Percentiles rank a stretch among this genome's conserved stretches.
These are phyloP conservation scores for Xanthoconium purpureum DNA, from an alignment of 768 basidiomycete species.

Conservation along the genomic window DNA sequence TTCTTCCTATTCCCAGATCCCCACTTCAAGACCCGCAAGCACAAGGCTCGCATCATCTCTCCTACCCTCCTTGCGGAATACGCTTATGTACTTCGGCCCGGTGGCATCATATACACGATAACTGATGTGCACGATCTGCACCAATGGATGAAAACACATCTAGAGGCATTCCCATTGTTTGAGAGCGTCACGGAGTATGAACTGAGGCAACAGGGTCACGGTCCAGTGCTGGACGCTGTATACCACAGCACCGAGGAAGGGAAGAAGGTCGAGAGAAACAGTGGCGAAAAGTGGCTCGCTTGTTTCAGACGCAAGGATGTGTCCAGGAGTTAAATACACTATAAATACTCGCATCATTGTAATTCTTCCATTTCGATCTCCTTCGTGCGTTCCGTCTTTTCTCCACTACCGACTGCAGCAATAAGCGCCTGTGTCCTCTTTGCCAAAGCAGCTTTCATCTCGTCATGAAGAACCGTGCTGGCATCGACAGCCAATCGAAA, in stretches of 20 bases:
- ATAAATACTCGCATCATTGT: conserved; percentile 21
- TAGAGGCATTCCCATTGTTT: conserved; percentile 87
- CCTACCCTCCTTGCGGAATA: conserved; percentile 97
- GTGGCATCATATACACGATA: conserved; percentile 97
- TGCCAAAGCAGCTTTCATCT: conserved; percentile 77
- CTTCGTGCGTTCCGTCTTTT: conserved; percentile 32
- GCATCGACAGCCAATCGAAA: conserved; percentile 77
- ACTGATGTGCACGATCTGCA: conserved; percentile 95
- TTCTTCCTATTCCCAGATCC: conserved; percentile 99
- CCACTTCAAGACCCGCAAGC: conserved; percentile 96
- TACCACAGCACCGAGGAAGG: conserved; percentile 92
- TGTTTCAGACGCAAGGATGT: conserved; percentile 70
- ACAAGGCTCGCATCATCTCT: conserved; percentile 98
- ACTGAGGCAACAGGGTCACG: conserved; percentile 72
- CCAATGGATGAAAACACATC: conserved; percentile 91
- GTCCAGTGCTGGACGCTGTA: conserved; percentile 76
- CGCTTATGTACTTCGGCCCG: conserved; percentile 86
- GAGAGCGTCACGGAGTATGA: conserved; percentile 71
- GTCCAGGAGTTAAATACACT: conserved; percentile 8
- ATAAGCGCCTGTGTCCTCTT: conserved; percentile 61
- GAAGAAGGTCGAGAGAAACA: conserved; percentile 91
- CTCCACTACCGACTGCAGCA: conserved; percentile 53
- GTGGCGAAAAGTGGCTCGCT: conserved; percentile 87
- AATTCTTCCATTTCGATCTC: conserved; percentile 40
- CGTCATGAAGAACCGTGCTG: conserved; percentile 69